Evolutionary conservation across 2,329 filamentous ascomycete genomes (phyloP).

Genomic region (Akanthomyces muscarius): DNA sequence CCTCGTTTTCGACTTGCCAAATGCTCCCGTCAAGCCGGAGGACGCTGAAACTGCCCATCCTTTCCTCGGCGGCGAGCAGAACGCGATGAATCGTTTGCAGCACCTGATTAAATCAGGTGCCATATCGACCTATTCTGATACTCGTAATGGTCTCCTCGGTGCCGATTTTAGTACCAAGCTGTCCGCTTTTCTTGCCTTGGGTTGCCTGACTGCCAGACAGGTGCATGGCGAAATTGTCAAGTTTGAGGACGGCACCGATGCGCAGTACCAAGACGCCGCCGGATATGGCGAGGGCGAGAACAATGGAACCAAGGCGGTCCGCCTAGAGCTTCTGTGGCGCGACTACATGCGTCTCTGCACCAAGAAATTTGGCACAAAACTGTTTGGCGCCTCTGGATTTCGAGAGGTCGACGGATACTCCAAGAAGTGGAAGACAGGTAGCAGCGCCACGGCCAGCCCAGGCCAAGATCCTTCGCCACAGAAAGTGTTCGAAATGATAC

Average conservation of each 20-base stretch:
- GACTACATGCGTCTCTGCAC: conserved; percentile 79
- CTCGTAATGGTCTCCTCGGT: conserved; percentile 67
- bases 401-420: conserved; percentile 40
- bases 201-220: conserved; percentile 68
- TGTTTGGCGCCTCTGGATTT: conserved; percentile 66
- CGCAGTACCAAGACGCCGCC: conserved; percentile 34
- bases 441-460: conserved; percentile 26
- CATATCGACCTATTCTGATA: conserved; percentile 63
- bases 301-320: conserved; percentile 63
- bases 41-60: conserved; percentile 58
- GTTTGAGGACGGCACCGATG: conserved; percentile 62
- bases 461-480: conserved; percentile 40
- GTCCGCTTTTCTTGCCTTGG: conserved; percentile 68
- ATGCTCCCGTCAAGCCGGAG: conserved; percentile 51
- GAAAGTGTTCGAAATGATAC: conserved; percentile 45
- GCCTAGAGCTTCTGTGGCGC: conserved; percentile 72
- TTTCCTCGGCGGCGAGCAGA: conserved; percentile 63
- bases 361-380: conserved; percentile 60
- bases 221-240: conserved; percentile 63
- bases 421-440: conserved; percentile 47
- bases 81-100: conserved; percentile 54
- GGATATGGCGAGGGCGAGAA: conserved; percentile 70
- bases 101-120: conserved; percentile 58
- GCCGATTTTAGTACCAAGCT: conserved; percentile 71
- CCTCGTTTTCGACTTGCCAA: conserved; percentile 46